Percentiles rank a stretch among this genome's conserved stretches.
Evolutionary conservation across 371 early-diverging fungal genomes (phyloP).

Genomic region (Apophysomyces ossiformis): DNA sequence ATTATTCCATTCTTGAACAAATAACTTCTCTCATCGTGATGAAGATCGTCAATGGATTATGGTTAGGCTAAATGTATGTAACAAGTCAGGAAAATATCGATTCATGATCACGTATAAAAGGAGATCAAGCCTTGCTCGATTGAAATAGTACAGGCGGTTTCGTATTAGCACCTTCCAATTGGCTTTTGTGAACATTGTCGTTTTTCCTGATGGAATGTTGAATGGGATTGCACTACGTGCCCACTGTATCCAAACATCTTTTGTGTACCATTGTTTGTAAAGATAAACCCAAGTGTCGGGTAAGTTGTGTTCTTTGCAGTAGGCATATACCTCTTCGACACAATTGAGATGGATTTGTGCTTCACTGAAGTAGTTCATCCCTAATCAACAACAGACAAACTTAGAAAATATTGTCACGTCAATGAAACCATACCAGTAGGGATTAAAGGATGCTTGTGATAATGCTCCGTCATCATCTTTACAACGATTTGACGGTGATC

Average conservation of each 20-base stretch:
- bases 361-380: neutral
- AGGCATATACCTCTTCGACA: neutral
- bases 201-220: conserved; percentile 1
- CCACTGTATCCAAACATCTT: neutral
- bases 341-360: neutral
- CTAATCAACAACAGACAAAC: neutral
- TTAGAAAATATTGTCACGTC: neutral
- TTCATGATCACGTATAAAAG: neutral
- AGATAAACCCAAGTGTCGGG: conserved; percentile 6
- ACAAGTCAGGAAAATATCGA: neutral
- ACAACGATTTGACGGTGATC: neutral
- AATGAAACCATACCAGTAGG: neutral
- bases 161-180: conserved; percentile 9
- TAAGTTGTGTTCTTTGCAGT: neutral
- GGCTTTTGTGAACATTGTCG: conserved; percentile 10
- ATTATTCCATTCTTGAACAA: neutral
- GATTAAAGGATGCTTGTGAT: neutral
- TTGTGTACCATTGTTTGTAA: conserved; percentile 2
- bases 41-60: neutral
- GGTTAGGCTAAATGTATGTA: neutral
- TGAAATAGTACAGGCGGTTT: neutral
- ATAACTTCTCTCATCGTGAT: neutral
- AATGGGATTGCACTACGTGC: conserved; percentile 2
- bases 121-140: conserved; percentile 9
- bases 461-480: neutral